These are phyloP conservation scores for Leccinum fuscescens DNA, from an alignment of 1,284 basidiomycete species.

Conservation along the genomic window DNA sequence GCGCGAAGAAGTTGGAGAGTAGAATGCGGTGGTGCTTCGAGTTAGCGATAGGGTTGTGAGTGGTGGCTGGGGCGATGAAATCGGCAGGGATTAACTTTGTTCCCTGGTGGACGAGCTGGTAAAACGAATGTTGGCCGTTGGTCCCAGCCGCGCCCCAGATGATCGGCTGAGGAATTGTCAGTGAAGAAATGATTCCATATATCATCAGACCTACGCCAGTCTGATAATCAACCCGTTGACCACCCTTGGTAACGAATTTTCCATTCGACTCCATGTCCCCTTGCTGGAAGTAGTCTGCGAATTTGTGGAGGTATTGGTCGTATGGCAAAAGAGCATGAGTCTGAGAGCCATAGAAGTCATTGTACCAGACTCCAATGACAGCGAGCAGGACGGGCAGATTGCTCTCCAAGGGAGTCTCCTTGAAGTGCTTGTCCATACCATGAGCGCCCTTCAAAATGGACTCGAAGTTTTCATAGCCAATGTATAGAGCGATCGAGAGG, in stretches of 20 bases:
- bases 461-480: conserved; percentile 95
- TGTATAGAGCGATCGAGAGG: conserved; percentile 88
- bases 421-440: conserved; percentile 98
- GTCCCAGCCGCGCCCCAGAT: conserved; percentile 99
- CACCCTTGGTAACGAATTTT: conserved; percentile 93
- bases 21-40: conserved; percentile 97
- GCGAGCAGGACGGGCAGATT: conserved; percentile 94
- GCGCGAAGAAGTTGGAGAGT: conserved; percentile 97
- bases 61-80: conserved; percentile 92
- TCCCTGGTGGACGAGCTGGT: conserved; percentile 96
- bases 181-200: background rate
- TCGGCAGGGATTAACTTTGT: conserved; percentile 92
- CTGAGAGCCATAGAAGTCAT: conserved; percentile 95
- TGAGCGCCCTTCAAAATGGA: conserved; percentile 90
- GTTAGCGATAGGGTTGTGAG: conserved; percentile 84
- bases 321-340: conserved; percentile 95
- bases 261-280: conserved; percentile 99
- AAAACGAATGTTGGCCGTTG: conserved; percentile 99
- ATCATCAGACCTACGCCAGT: conserved; percentile 72
- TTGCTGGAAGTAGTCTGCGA: conserved; percentile 99
- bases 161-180: conserved; percentile 67
- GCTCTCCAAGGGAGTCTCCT: conserved; percentile 80
- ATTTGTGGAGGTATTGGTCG: conserved; percentile 98
- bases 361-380: conserved; percentile 97
- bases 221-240: conserved; percentile 91